Percentiles rank a stretch among this genome's conserved stretches.
phyloP scores from a whole-genome alignment of 495 filamentous ascomycete species.

The Friedmanniomyces endolithicus region DNA sequence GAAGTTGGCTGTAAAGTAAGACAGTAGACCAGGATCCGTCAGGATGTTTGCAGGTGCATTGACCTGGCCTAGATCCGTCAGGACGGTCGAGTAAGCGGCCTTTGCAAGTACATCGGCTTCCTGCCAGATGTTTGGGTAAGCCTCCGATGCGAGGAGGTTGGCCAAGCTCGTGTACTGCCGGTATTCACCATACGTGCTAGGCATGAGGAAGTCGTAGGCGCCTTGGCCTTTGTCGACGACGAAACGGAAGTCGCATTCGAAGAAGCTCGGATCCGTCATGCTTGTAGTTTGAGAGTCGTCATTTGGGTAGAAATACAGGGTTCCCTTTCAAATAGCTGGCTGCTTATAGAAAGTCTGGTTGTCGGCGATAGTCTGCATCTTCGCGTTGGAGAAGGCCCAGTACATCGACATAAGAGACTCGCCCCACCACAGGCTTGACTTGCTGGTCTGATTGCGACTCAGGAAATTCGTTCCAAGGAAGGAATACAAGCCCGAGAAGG shows the following conservation, averaged over 20 bases:
- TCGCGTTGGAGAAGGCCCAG: neutral
- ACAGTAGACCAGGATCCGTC: constrained; percentile 15
- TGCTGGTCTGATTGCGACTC: constrained; percentile 4
- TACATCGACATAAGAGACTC: constrained; percentile 19
- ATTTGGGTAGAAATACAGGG: constrained; percentile 9
- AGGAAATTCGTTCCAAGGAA: constrained; percentile 11
- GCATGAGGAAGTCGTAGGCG: neutral
- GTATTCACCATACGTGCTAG: constrained; percentile 4
- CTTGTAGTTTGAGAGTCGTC: neutral
- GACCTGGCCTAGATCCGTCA: constrained; percentile 26
- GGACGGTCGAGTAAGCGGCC: constrained; percentile 23
- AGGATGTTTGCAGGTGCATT: constrained; percentile 22
- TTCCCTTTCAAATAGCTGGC: constrained; percentile 3
- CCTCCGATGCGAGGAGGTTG: neutral
- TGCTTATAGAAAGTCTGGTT: constrained; percentile 4
- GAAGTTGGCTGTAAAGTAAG: constrained; percentile 21
- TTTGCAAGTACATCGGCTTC: constrained; percentile 22
- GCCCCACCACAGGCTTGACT: constrained; percentile 20
- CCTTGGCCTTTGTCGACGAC: constrained; percentile 7
- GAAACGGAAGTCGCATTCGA: constrained; percentile 6
- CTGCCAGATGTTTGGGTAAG: constrained; percentile 22
- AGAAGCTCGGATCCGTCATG: constrained; percentile 3
- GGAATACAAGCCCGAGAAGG: constrained; percentile 1
- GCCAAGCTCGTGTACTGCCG: neutral
- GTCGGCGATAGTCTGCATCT: constrained; percentile 7